Percentiles rank a stretch among this genome's conserved stretches.
Conservation (phyloP, 176 grass and related monocot genomes). For the Avena atlantica region DNA sequence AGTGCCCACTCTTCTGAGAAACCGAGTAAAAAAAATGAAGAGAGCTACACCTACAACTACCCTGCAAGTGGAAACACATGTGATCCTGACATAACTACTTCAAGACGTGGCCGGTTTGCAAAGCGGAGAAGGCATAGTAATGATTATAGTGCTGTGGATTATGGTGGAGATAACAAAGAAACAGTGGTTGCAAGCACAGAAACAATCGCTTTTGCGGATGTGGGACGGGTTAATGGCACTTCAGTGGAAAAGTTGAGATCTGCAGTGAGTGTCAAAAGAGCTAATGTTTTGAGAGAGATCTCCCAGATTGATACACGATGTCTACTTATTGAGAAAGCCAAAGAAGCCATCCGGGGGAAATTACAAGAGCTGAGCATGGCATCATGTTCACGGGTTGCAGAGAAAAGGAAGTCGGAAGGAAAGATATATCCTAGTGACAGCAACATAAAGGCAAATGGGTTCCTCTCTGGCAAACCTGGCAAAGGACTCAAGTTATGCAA, state of each 20-base stretch:
- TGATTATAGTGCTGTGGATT: constrained; percentile 48
- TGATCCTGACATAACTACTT: constrained; percentile 52
- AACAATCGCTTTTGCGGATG: constrained; percentile 47
- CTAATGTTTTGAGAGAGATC: constrained; percentile 66
- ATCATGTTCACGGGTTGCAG: constrained; percentile 40
- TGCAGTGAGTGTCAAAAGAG: constrained; percentile 59
- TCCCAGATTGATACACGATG: constrained; percentile 61
- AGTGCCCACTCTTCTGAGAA: constrained; percentile 46
- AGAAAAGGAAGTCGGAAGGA: constrained; percentile 48
- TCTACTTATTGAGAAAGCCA: constrained; percentile 78
- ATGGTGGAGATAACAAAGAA: constrained; percentile 54
- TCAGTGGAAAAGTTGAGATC: constrained; percentile 51
- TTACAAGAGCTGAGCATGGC: constrained; percentile 58
- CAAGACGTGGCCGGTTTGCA: constrained; percentile 51
- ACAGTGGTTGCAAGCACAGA: constrained; percentile 44
- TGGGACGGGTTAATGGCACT: constrained; percentile 51
- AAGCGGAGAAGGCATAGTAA: constrained; percentile 58
- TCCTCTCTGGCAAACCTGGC: constrained; percentile 38
- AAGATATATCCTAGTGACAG: constrained; percentile 48
- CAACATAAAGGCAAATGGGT: constrained; percentile 48
- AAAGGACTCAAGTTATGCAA: constrained; percentile 51
- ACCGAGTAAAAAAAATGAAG: constrained; percentile 53
- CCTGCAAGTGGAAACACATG: constrained; percentile 40
- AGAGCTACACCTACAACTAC: constrained; percentile 54
- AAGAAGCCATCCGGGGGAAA: constrained; percentile 53